phyloP scores from a whole-genome alignment of 2,329 filamentous ascomycete species.

The Fusarium nisikadoi region DNA sequence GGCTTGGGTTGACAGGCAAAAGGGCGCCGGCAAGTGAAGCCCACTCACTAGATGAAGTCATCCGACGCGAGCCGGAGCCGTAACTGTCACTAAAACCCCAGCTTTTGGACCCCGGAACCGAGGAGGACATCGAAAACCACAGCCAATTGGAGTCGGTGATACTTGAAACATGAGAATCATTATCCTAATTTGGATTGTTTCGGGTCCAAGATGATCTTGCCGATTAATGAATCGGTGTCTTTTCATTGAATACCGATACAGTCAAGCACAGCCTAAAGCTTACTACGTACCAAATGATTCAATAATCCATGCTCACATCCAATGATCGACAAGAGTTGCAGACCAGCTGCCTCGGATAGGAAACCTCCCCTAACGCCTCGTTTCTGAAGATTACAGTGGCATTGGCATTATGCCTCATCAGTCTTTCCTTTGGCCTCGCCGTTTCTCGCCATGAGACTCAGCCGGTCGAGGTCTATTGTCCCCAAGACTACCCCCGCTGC shows the following conservation, averaged over 20 bases:
- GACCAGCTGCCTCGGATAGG: constrained; percentile 34
- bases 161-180: constrained; percentile 15
- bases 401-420: constrained; percentile 5
- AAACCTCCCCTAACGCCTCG: constrained; percentile 8
- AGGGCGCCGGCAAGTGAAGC: constrained; percentile 39
- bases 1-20: constrained; percentile 20
- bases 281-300: constrained; percentile 20
- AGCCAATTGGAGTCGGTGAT: constrained; percentile 13
- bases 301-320: constrained; percentile 2
- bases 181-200: constrained; percentile 17
- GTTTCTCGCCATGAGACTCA: constrained; percentile 44
- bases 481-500: constrained; percentile 46
- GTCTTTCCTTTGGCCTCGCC: not conserved
- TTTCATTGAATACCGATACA: constrained; percentile 26
- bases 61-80: constrained; percentile 47
- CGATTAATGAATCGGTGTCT: constrained; percentile 23
- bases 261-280: not conserved
- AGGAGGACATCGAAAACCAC: constrained; percentile 16
- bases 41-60: constrained; percentile 44
- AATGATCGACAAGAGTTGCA: constrained; percentile 32
- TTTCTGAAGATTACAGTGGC: not conserved
- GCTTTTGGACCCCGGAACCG: constrained; percentile 43
- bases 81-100: constrained; percentile 35
- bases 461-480: constrained; percentile 47
- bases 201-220: constrained; percentile 21